Base-by-base conservation (phyloP, 1,284 basidiomycete species). In the Heterobasidion annosum region DNA sequence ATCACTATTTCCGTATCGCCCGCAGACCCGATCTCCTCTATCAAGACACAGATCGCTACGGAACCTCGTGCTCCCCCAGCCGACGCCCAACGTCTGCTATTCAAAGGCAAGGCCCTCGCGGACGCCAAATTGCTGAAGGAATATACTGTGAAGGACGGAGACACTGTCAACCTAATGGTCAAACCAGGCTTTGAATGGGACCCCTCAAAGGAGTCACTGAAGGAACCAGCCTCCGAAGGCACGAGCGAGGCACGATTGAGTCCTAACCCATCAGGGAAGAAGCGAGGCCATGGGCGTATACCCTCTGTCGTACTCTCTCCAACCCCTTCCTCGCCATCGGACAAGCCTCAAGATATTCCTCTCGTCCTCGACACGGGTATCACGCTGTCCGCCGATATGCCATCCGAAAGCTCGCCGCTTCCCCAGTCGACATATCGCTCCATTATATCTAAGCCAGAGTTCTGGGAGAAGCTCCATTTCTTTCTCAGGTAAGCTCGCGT, bases 71-170 rank as follows among this genome's bases (percentile, higher is more conserved):
- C 85, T 2, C 87, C 91, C 0, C 79, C 86, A 8, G 81, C 85
- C 50, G 81, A 88, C 64, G 75, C 78, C 18, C 93, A 96, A 69
- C 78, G 94, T 2, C 79, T 95, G 7, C 74, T 98, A 8, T 77
- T 95, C 56, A 96, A 94, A 70, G 94, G 94, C 56, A 98, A 98
- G 68, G 92, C 88, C 0, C 79, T 97, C 58, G 84, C 82, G 25
- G 93, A 96, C 71, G 74, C 71, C 43, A 94, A 93, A 67, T 79
- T 98, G 6, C 72, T 97, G 45, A 85, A 87, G 65, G 94, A 97
- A 67, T 98, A 96, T 73, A 81, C 74, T 61, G 77, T 95, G 62
- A 82, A 84, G 62, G 79, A 85, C 62, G 89, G 88, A 13, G 83
- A 89, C 58, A 86, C 82, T 32, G 73, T 96, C 61, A 93, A 88